phyloP scores from a whole-genome alignment of 495 filamentous ascomycete species.

The Aspergillus carlsbadensis region DNA sequence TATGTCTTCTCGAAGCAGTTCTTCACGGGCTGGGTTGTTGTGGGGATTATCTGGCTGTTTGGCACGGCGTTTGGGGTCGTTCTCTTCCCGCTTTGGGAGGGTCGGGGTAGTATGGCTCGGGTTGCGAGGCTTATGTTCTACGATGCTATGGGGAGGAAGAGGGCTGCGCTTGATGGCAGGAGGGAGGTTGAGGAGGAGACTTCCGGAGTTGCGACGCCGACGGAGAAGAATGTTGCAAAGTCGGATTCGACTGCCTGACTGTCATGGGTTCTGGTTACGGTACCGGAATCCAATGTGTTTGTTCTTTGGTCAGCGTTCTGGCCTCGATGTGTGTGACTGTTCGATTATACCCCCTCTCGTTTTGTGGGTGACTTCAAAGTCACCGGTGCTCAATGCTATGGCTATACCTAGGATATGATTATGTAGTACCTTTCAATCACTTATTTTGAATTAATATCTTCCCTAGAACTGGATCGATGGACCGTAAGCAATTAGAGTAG shows the following conservation, averaged over 20 bases:
- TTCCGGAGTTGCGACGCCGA: conserved; percentile 11
- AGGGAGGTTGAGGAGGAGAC: conserved; percentile 18
- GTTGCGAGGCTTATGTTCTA: conserved; percentile 65
- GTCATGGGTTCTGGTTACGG: too few species aligned
- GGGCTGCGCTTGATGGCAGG: conserved; percentile 25
- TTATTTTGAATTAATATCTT: not conserved
- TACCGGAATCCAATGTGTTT: too few species aligned
- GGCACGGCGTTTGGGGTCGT: conserved; percentile 70
- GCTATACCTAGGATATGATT: not conserved
- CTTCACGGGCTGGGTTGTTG: conserved; percentile 88
- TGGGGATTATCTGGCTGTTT: conserved; percentile 89
- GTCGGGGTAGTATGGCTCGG: conserved; percentile 62
- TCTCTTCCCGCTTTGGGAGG: conserved; percentile 81
- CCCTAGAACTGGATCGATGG: too few species aligned
- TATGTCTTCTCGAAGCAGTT: conserved; percentile 91
- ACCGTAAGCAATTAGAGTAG: too few species aligned
- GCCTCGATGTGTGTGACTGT: not conserved
- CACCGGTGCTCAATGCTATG: not conserved
- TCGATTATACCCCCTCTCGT: conserved; percentile 14
- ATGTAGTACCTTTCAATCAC: not conserved
- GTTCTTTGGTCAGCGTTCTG: too few species aligned
- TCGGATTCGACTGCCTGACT: conserved; percentile 17
- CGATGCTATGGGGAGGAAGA: conserved; percentile 66
- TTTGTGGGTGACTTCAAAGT: not conserved
- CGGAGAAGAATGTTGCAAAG: conserved; percentile 25